These are phyloP conservation scores for Alternaria triticimaculans DNA, from an alignment of 2,329 filamentous ascomycete species.

Conservation along the genomic window DNA sequence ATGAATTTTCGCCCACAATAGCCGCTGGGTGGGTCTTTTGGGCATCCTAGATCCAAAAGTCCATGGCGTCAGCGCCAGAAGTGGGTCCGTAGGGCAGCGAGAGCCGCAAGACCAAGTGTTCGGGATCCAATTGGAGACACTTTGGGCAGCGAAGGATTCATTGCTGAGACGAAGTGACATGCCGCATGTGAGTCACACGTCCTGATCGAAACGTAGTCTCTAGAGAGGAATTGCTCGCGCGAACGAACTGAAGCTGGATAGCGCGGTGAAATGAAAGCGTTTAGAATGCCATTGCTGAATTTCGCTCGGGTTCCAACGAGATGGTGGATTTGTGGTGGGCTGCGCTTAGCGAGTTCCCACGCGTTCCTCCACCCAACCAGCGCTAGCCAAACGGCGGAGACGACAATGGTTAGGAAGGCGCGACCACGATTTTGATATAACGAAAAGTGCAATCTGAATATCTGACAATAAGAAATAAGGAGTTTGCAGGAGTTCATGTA, in stretches of 20 bases:
- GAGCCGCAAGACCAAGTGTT: conserved; percentile 25
- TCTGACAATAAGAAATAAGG: background rate
- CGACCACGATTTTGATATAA: background rate
- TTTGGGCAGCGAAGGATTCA: conserved; percentile 34
- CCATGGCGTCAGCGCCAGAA: conserved; percentile 22
- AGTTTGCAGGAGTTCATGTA: background rate
- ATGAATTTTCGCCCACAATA: conserved; percentile 22
- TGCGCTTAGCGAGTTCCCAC: conserved; percentile 27
- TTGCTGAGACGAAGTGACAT: conserved; percentile 9
- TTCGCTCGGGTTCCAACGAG: background rate
- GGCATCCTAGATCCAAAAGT: conserved; percentile 25
- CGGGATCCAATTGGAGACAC: conserved; percentile 32
- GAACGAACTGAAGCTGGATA: conserved; percentile 17
- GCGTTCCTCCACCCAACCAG: conserved; percentile 22
- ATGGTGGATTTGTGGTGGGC: conserved; percentile 11
- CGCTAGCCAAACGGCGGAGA: conserved; percentile 20
- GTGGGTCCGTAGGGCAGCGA: conserved; percentile 38
- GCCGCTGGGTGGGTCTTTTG: conserved; percentile 34
- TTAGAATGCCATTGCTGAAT: background rate
- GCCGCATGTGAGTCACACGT: conserved; percentile 29
- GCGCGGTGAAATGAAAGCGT: background rate
- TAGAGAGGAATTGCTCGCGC: conserved; percentile 15
- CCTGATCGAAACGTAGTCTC: conserved; percentile 10
- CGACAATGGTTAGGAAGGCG: conserved; percentile 1
- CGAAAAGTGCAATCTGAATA: background rate